Evolutionary conservation across 2,329 filamentous ascomycete species (phyloP).

Genomic region (Cercospora berteroae): DNA sequence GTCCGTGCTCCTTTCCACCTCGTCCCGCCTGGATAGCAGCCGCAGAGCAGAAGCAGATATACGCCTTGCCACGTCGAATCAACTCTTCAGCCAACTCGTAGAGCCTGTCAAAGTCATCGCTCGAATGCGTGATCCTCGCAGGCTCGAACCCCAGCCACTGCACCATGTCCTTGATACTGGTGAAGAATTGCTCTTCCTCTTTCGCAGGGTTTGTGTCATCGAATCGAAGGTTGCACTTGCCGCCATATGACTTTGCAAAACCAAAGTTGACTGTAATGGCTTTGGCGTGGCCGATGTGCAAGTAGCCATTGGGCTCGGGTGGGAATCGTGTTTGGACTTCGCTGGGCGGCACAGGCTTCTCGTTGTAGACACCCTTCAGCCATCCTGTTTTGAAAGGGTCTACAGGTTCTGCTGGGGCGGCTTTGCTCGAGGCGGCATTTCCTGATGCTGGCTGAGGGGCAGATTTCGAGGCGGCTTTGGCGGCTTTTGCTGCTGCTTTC

Average conservation of each 20-base stretch:
- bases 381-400: slow-evolving; percentile 51
- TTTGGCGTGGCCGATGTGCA: slow-evolving; percentile 93
- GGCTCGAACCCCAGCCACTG: slow-evolving; percentile 84
- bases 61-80: slow-evolving; percentile 65
- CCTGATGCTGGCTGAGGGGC: slow-evolving; percentile 25
- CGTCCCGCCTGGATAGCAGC: slow-evolving; percentile 82
- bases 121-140: slow-evolving; percentile 76
- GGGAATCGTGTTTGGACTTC: slow-evolving; percentile 52
- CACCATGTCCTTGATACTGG: slow-evolving; percentile 84
- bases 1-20: slow-evolving; percentile 67
- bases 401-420: slow-evolving; percentile 42
- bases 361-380: slow-evolving; percentile 51
- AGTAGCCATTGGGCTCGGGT: slow-evolving; percentile 77
- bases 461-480: slow-evolving; percentile 43
- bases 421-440: slow-evolving; percentile 19
- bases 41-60: slow-evolving; percentile 83
- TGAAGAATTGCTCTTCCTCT: slow-evolving; percentile 86
- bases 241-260: slow-evolving; percentile 81
- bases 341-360: slow-evolving; percentile 44
- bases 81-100: slow-evolving; percentile 88
- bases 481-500: slow-evolving; percentile 49
- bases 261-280: slow-evolving; percentile 96
- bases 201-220: slow-evolving; percentile 96
- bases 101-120: slow-evolving; percentile 83
- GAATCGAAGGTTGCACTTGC: slow-evolving; percentile 73